These are phyloP conservation scores for Trichoderma koningiopsis DNA, from an alignment of 2,329 filamentous ascomycete species.

Conservation along the genomic window DNA sequence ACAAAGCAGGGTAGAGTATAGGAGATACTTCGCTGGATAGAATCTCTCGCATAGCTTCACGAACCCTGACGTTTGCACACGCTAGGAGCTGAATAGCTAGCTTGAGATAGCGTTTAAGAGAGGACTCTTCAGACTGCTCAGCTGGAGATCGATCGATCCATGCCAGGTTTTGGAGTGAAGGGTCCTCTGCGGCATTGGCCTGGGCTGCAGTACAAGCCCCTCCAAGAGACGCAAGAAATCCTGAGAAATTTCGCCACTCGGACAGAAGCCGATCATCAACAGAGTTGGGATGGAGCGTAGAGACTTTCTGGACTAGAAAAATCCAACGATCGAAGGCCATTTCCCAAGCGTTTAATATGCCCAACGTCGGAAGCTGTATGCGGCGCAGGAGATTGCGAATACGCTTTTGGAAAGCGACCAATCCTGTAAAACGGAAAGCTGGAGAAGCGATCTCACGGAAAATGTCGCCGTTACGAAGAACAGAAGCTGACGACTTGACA, in stretches of 20 bases:
- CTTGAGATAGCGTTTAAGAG: conserved; percentile 61
- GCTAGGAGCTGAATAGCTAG: conserved; percentile 67
- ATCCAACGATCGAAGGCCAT: conserved; percentile 67
- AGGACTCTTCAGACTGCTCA: conserved; percentile 62
- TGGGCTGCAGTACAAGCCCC: conserved; percentile 66
- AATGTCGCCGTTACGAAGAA: conserved; percentile 62
- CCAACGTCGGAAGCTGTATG: conserved; percentile 64
- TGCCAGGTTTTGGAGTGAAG: conserved; percentile 56
- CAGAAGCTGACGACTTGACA: conserved; percentile 52
- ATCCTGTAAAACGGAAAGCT: conserved; percentile 66
- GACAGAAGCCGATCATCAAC: conserved; percentile 59
- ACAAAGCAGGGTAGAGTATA: conserved; percentile 62
- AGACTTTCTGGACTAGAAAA: conserved; percentile 64
- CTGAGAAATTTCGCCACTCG: conserved; percentile 71
- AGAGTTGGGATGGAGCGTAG: conserved; percentile 52
- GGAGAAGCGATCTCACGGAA: conserved; percentile 65
- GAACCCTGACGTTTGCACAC: conserved; percentile 63
- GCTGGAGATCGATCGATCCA: conserved; percentile 66
- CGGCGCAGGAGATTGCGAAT: conserved; percentile 60
- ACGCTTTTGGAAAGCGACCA: conserved; percentile 71
- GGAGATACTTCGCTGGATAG: conserved; percentile 66
- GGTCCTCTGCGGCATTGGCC: conserved; percentile 58
- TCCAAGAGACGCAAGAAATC: conserved; percentile 67
- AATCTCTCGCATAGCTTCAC: conserved; percentile 68
- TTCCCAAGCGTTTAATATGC: conserved; percentile 70